Conservation (phyloP, 192 early-diverging fungal species). For the Glomus cerebriforme region DNA sequence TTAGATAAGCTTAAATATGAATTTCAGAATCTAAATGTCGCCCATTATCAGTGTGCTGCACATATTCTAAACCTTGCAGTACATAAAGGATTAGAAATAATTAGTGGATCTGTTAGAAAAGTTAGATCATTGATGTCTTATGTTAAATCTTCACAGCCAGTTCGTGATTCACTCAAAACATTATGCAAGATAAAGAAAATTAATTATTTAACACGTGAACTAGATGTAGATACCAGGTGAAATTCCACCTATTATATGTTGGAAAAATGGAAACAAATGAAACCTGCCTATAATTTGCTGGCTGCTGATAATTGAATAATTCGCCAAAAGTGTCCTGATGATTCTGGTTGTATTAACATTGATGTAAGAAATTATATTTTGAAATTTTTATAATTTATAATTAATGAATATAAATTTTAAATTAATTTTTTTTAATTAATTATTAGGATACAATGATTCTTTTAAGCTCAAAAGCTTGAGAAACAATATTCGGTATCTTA, state of each 20-base stretch:
- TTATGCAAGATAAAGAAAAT: not conserved
- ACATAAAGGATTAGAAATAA: not conserved
- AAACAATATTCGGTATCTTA: no score
- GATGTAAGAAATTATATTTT: no score
- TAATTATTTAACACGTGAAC: not conserved
- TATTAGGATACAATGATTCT: no score
- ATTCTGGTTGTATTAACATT: no score
- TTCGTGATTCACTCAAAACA: not conserved
- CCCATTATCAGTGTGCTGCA: not conserved
- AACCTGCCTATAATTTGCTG: no score
- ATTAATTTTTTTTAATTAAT: no score
- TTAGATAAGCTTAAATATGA: not conserved
- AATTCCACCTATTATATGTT: constrained; percentile 1
- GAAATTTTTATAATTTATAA: no score
- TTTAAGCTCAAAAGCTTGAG: no score
- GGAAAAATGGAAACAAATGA: no score
- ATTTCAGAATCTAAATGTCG: not conserved
- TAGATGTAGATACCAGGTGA: not conserved
- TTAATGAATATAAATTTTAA: no score
- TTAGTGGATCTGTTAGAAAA: not conserved
- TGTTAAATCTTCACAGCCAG: not conserved
- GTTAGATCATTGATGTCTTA: not conserved
- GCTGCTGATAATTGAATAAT: no score
- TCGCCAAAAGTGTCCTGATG: no score
- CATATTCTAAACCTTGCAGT: constrained; percentile 13